A percentile compares a stretch with the other conserved stretches of the same genome.
phyloP scores from a whole-genome alignment of 1,284 basidiomycete species.

The Naganishia liquefaciens region DNA sequence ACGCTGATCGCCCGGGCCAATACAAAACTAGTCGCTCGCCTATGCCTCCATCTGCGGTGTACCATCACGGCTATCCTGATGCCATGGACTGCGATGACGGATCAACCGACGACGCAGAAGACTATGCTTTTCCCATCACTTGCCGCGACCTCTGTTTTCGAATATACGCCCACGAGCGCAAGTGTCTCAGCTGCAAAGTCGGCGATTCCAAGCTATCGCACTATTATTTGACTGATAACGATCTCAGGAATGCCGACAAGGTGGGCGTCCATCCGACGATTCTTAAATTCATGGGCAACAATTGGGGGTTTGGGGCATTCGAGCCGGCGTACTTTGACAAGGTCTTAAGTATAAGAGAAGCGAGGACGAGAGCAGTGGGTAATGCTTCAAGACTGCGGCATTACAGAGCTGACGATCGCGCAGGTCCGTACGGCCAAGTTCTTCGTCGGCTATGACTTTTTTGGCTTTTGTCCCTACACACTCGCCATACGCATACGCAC shows the following conservation, averaged over 20 bases:
- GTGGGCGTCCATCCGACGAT: conserved; percentile 20
- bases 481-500: conserved; percentile 25
- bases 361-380: conserved; percentile 26
- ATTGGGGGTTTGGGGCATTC: conserved; percentile 30
- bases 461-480: conserved; percentile 28
- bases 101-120: not conserved
- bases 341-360: conserved; percentile 18
- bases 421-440: conserved; percentile 32
- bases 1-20: not conserved
- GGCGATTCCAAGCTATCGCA: conserved; percentile 32
- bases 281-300: conserved; percentile 20
- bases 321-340: conserved; percentile 22
- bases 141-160: conserved; percentile 29
- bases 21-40: not conserved
- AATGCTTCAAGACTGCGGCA: not conserved
- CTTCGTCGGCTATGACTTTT: conserved; percentile 33
- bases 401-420: not conserved
- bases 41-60: conserved; percentile 13
- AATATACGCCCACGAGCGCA: conserved; percentile 29
- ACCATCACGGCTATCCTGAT: conserved; percentile 6
- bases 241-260: conserved; percentile 17
- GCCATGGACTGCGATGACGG: conserved; percentile 4
- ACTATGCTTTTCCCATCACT: conserved; percentile 23
- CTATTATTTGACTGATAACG: conserved; percentile 30
- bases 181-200: conserved; percentile 30